These are phyloP conservation scores for Carex pumila DNA, from an alignment of 176 grass and related monocot species.

Conservation along the genomic window DNA sequence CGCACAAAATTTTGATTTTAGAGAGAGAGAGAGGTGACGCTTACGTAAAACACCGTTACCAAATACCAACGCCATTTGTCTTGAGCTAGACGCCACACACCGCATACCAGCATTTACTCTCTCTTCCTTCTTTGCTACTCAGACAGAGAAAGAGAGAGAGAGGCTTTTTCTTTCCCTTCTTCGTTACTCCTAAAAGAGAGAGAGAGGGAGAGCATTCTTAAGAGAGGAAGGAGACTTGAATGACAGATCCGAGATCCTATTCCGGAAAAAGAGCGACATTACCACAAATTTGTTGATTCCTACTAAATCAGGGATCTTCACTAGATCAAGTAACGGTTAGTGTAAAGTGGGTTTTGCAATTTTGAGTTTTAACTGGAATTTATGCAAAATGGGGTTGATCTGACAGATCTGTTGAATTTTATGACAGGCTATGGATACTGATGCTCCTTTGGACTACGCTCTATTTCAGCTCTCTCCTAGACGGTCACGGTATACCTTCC, in stretches of 20 bases:
- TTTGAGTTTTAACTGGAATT: not conserved
- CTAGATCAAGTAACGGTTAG: not conserved
- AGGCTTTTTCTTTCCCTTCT: not conserved
- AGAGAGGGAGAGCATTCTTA: not conserved
- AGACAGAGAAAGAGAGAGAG: not conserved
- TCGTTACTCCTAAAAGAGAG: not conserved
- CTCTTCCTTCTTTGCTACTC: constrained; percentile 13
- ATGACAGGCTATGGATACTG: constrained; percentile 49
- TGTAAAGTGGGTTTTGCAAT: not conserved
- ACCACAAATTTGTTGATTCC: constrained; percentile 1
- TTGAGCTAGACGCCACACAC: constrained; percentile 12
- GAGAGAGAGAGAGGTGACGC: not conserved
- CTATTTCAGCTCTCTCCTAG: constrained; percentile 91
- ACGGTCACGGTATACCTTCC: constrained; percentile 57
- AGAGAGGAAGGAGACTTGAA: constrained; percentile 11
- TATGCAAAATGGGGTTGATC: constrained; percentile 18
- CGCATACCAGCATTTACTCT: not conserved
- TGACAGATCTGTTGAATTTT: constrained; percentile 26
- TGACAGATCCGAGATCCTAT: constrained; percentile 21
- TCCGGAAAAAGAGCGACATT: constrained; percentile 1
- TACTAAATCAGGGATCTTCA: constrained; percentile 25
- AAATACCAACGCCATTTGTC: constrained; percentile 23
- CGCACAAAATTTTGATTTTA: not conserved
- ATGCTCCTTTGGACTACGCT: constrained; percentile 70
- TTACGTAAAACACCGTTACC: constrained; percentile 20